Percentiles rank a stretch among this genome's conserved stretches.
Conservation (phyloP, 78 protist species). For the Andalucia godoyi region DNA sequence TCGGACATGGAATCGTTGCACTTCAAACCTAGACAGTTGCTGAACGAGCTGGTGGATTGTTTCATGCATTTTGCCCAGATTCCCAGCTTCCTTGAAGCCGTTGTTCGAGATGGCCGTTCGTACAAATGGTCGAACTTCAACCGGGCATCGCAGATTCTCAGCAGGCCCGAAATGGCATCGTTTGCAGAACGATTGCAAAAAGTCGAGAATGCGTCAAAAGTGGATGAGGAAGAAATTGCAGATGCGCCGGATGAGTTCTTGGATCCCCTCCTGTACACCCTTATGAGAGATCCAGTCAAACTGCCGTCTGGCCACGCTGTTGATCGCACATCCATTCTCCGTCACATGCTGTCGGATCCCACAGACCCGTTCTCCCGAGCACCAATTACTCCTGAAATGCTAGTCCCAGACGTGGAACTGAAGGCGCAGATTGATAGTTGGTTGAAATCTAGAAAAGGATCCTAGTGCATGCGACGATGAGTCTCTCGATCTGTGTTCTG, state of each 20-base stretch:
- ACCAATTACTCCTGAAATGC: neutral
- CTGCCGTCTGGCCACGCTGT: neutral
- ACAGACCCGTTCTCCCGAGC: neutral
- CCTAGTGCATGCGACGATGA: too few relatives aligned
- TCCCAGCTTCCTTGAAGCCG: neutral
- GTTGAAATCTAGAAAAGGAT: neutral
- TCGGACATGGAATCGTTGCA: neutral
- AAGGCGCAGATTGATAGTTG: neutral
- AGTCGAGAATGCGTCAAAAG: too few relatives aligned
- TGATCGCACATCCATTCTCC: neutral
- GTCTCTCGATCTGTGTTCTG: too few relatives aligned
- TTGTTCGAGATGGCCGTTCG: neutral
- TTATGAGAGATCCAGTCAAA: constrained; percentile 2
- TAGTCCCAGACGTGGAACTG: neutral
- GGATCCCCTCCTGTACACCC: neutral
- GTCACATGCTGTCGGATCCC: neutral
- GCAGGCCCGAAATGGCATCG: neutral
- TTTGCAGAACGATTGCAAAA: neutral
- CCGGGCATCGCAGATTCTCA: neutral
- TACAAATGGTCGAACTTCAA: neutral
- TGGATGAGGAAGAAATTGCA: neutral
- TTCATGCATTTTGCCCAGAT: neutral
- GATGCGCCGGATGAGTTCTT: neutral
- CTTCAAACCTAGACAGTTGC: neutral
- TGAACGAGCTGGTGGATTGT: neutral